phyloP scores from a whole-genome alignment of 129 eudicot genomes.

The Helianthus tuberosus region DNA sequence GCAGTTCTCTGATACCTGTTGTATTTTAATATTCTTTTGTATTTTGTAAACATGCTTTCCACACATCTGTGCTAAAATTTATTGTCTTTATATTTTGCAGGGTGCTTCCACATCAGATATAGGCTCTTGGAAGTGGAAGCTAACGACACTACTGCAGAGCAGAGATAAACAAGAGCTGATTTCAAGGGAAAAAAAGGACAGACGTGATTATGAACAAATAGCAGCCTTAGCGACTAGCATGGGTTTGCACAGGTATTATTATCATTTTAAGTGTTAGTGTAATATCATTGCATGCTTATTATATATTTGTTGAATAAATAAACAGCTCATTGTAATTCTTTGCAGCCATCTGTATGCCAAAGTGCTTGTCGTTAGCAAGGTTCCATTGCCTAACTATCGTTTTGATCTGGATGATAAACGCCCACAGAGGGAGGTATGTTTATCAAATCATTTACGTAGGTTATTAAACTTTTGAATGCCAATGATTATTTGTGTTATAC shows the following conservation, averaged over 20 bases:
- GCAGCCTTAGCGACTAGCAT: slow-evolving; percentile 65
- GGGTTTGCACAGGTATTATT: slow-evolving; percentile 78
- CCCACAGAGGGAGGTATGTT: slow-evolving; percentile 90
- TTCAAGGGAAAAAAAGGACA: slow-evolving; percentile 83
- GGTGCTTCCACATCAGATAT: slow-evolving; percentile 46
- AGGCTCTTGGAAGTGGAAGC: slow-evolving; percentile 64
- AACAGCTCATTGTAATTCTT: slow-evolving; percentile 8
- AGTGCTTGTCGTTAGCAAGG: slow-evolving; percentile 91
- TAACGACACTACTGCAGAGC: slow-evolving; percentile 42
- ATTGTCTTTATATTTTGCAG: slow-evolving; percentile 35
- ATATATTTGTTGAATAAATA: slow-evolving; percentile 11
- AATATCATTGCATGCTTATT: slow-evolving; percentile 1
- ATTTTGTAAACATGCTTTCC: slow-evolving; percentile 14
- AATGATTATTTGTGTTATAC: slow-evolving; percentile 17
- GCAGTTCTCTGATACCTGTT: background rate
- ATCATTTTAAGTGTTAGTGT: background rate
- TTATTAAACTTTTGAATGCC: slow-evolving; percentile 11
- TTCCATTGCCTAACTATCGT: slow-evolving; percentile 92
- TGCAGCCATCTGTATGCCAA: slow-evolving; percentile 83
- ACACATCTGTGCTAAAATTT: background rate
- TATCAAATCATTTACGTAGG: slow-evolving; percentile 3
- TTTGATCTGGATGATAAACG: slow-evolving; percentile 97
- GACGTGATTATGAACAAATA: slow-evolving; percentile 76
- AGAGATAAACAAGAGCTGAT: slow-evolving; percentile 67
- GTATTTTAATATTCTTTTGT: background rate